Evolutionary conservation across 768 basidiomycete genomes (phyloP).

Genomic region (Gautieria morchelliformis): DNA sequence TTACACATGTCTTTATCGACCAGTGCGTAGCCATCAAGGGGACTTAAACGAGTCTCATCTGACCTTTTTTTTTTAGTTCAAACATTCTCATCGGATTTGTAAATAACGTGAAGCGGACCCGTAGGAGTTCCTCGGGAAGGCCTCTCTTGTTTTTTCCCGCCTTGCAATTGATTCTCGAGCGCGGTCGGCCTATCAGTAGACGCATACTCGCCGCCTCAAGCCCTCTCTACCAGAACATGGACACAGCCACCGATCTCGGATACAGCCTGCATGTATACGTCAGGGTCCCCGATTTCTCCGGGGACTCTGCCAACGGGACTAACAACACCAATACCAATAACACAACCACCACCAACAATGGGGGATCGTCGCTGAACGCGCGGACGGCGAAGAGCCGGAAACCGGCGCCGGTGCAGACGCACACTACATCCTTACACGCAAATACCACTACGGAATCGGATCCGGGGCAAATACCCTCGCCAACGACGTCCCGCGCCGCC

Average conservation of each 20-base stretch:
- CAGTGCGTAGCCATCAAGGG: conserved; percentile 26
- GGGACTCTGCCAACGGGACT: neutral
- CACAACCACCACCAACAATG: neutral
- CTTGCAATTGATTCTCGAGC: conserved; percentile 68
- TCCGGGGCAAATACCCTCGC: conserved; percentile 11
- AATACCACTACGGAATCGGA: conserved; percentile 25
- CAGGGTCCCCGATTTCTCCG: conserved; percentile 50
- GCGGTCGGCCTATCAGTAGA: conserved; percentile 65
- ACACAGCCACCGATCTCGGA: conserved; percentile 58
- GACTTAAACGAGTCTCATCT: neutral
- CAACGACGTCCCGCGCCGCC: conserved; percentile 18
- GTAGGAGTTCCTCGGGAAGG: conserved; percentile 27
- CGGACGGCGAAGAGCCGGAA: neutral
- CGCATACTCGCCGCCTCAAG: conserved; percentile 75
- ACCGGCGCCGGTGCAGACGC: neutral
- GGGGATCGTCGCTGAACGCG: neutral
- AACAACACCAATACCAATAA: conserved; percentile 6
- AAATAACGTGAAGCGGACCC: conserved; percentile 52
- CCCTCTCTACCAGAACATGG: conserved; percentile 77
- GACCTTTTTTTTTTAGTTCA: conserved; percentile 39
- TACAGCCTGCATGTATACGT: conserved; percentile 66
- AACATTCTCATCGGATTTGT: conserved; percentile 82
- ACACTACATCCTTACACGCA: conserved; percentile 1
- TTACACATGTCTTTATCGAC: conserved; percentile 34
- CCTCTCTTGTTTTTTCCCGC: conserved; percentile 68